Conservation (phyloP, 257 asterid species). For the Petrea volubilis region DNA sequence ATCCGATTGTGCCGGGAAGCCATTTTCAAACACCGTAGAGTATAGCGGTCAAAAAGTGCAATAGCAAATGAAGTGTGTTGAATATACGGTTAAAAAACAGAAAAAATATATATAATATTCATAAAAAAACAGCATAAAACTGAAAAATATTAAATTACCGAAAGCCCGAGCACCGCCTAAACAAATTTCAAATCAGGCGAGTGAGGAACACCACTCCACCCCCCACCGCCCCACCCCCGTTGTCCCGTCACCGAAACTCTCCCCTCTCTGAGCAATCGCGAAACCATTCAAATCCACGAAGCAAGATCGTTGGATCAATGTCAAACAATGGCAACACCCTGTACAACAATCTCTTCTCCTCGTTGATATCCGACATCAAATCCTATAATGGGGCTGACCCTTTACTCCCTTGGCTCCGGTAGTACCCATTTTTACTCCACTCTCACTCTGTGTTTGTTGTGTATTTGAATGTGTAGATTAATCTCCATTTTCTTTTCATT, state of each 20-base stretch:
- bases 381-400: conserved; percentile 75
- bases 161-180: conserved; percentile 25
- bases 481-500: neutral
- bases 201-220: neutral
- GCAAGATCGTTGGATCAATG: conserved; percentile 32
- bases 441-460: neutral
- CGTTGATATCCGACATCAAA: conserved; percentile 76
- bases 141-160: neutral
- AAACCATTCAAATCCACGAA: conserved; percentile 21
- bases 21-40: no score
- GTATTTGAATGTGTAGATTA: conserved; percentile 8
- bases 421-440: conserved; percentile 8
- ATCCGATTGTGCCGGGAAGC: no score
- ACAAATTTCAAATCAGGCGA: conserved; percentile 37
- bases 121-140: no score
- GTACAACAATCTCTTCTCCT: conserved; percentile 60
- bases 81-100: no score
- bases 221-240: neutral
- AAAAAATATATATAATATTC: no score
- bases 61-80: no score
- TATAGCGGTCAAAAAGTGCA: no score
- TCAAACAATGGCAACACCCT: conserved; percentile 39
- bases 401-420: conserved; percentile 97
- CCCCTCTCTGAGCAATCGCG: neutral
- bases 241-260: neutral